phyloP scores from a whole-genome alignment of 2,329 filamentous ascomycete species.

The Alternaria panax region DNA sequence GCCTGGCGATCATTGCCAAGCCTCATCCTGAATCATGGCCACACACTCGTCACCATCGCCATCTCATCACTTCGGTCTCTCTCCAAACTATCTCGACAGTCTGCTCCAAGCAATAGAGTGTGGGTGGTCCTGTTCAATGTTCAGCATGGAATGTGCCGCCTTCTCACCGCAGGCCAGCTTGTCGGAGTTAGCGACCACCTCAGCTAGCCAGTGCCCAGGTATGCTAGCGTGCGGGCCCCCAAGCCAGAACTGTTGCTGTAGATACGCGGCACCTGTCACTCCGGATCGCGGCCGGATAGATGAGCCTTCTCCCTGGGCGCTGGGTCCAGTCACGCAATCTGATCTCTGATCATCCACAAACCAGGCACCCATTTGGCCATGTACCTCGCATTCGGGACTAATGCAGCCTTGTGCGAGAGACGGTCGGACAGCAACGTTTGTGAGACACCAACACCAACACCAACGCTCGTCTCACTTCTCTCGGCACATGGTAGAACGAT shows the following conservation, averaged over 20 bases:
- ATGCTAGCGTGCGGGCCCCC: conserved; percentile 15
- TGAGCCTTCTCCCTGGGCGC: conserved; percentile 2
- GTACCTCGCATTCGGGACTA: conserved; percentile 2
- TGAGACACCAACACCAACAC: conserved; percentile 9
- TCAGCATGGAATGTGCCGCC: neutral
- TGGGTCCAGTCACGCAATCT: conserved; percentile 9
- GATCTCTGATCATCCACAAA: conserved; percentile 1
- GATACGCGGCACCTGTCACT: conserved; percentile 5
- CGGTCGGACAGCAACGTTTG: conserved; percentile 8
- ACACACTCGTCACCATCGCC: neutral
- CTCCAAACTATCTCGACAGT: neutral
- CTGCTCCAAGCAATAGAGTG: neutral
- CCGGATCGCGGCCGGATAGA: conserved; percentile 12
- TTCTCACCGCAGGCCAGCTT: neutral
- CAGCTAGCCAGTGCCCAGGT: conserved; percentile 24
- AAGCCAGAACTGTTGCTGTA: conserved; percentile 11
- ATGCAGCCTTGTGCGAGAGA: conserved; percentile 2
- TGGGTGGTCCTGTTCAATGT: neutral
- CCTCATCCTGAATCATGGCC: conserved; percentile 13
- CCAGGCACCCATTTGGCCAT: conserved; percentile 2
- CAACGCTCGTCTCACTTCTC: conserved; percentile 7
- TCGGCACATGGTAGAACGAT: neutral
- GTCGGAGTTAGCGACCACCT: conserved; percentile 8
- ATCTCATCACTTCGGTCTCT: neutral
- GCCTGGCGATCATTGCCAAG: conserved; percentile 24